These are phyloP conservation scores for Rhipidocladum racemiflorum DNA, from an alignment of 176 grass and related monocot genomes.

Conservation along the genomic window DNA sequence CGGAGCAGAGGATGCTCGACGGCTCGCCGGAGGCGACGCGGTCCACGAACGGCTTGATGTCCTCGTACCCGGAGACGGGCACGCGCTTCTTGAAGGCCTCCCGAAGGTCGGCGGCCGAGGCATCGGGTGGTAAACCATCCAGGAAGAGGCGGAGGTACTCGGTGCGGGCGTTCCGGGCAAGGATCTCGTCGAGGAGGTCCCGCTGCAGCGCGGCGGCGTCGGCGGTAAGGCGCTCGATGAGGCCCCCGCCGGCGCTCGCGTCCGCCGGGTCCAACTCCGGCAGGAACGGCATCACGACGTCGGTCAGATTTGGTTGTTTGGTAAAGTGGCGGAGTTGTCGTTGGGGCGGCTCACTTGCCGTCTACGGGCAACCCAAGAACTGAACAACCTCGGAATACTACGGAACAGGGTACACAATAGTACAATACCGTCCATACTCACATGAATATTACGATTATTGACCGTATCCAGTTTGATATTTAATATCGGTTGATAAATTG, in stretches of 20 bases:
- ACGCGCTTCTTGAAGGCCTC: slow-evolving; percentile 31
- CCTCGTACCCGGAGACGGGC: slow-evolving; percentile 37
- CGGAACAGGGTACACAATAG: no score
- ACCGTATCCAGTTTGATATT: no score
- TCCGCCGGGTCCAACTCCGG: slow-evolving; percentile 33
- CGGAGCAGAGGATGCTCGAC: slow-evolving; percentile 33
- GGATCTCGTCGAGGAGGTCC: slow-evolving; percentile 30
- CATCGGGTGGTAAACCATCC: neutral
- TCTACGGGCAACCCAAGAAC: no score
- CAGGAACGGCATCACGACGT: neutral
- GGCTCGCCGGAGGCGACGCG: slow-evolving; percentile 40
- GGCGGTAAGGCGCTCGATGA: slow-evolving; percentile 35
- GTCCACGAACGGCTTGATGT: slow-evolving; percentile 41
- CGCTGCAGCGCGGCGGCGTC: slow-evolving; percentile 28
- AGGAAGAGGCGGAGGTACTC: slow-evolving; percentile 44
- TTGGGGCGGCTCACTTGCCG: no score
- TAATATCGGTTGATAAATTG: no score
- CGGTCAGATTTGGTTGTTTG: no score
- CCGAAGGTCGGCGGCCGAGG: neutral
- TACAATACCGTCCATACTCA: no score
- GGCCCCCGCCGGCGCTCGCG: neutral
- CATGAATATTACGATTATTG: no score
- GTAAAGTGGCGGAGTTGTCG: no score
- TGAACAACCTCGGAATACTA: no score
- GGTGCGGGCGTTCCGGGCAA: slow-evolving; percentile 21